phyloP scores from a whole-genome alignment of 179 eudicot genomes.

The Beta macrorhiza region DNA sequence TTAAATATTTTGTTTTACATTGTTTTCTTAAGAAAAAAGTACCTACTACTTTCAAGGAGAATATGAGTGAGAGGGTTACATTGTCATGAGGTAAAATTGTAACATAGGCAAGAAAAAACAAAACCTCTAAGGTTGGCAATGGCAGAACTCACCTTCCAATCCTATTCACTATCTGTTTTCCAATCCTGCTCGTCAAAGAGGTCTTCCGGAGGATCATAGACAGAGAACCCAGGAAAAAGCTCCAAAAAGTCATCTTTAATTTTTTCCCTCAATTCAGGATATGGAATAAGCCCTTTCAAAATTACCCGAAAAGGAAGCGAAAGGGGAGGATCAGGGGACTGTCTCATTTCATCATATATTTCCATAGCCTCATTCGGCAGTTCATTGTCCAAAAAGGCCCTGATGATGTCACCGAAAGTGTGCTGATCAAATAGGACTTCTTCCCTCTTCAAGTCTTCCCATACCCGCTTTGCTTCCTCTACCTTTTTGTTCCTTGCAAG shows the following conservation, averaged over 20 bases:
- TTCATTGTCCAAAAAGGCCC: constrained; percentile 76
- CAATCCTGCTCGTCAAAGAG: constrained; percentile 56
- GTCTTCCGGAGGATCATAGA: constrained; percentile 85
- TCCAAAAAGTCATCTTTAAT: constrained; percentile 83
- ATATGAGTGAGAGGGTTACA: neutral
- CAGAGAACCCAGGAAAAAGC: constrained; percentile 71
- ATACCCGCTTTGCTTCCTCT: constrained; percentile 66
- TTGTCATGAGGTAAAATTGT: too few species aligned
- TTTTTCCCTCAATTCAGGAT: constrained; percentile 88
- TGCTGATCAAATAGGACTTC: constrained; percentile 84
- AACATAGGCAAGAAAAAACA: neutral
- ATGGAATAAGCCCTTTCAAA: constrained; percentile 76
- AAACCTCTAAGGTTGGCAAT: neutral
- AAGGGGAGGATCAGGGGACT: constrained; percentile 75
- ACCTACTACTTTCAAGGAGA: neutral
- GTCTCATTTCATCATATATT: constrained; percentile 84
- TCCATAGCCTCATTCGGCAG: constrained; percentile 73
- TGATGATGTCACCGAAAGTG: constrained; percentile 85
- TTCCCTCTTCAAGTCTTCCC: constrained; percentile 75
- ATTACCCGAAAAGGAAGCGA: constrained; percentile 87
- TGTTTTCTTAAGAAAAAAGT: neutral
- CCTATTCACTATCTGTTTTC: constrained; percentile 50
- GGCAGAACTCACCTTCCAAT: constrained; percentile 25
- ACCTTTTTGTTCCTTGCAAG: constrained; percentile 81
- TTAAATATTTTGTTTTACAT: neutral